Conservation (phyloP, 164 flowering plant genomes). For the Tetrastigma voinierianum region DNA sequence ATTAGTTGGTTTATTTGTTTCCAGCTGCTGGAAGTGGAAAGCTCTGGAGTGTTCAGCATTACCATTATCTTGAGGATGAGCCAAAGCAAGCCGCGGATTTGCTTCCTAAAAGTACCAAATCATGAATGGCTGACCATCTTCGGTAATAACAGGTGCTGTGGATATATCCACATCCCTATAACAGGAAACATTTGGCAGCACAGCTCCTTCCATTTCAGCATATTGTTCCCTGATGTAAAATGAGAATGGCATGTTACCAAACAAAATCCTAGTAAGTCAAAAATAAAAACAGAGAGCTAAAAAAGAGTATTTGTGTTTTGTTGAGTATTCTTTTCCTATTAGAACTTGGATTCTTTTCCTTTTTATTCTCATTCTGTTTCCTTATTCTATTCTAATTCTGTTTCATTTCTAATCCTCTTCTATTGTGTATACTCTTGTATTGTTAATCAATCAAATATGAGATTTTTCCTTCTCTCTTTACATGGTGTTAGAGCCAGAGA, state of each 20-base stretch:
- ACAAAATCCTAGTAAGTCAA: not conserved
- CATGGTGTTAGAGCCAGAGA: no score
- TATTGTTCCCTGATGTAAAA: conserved; percentile 54
- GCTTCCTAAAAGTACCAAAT: conserved; percentile 71
- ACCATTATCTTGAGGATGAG: conserved; percentile 20
- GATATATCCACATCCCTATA: conserved; percentile 90
- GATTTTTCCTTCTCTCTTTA: no score
- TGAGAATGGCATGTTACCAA: not conserved
- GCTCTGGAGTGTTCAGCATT: conserved; percentile 17
- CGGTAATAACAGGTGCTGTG: conserved; percentile 92
- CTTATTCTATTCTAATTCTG: no score
- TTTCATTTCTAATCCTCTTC: no score
- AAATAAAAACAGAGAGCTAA: not conserved
- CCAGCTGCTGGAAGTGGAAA: conserved; percentile 18
- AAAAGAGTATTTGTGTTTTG: not conserved
- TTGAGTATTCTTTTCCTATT: no score
- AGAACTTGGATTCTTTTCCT: no score
- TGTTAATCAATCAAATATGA: no score
- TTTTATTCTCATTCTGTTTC: no score
- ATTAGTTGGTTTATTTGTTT: conserved; percentile 24
- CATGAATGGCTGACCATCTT: conserved; percentile 84
- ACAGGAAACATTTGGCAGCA: conserved; percentile 76
- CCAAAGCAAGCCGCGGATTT: conserved; percentile 33
- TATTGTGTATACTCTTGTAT: no score
- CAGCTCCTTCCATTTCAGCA: conserved; percentile 74